Evolutionary conservation across 257 asterid genomes (phyloP).

Genomic region (Solanum virginianum): DNA sequence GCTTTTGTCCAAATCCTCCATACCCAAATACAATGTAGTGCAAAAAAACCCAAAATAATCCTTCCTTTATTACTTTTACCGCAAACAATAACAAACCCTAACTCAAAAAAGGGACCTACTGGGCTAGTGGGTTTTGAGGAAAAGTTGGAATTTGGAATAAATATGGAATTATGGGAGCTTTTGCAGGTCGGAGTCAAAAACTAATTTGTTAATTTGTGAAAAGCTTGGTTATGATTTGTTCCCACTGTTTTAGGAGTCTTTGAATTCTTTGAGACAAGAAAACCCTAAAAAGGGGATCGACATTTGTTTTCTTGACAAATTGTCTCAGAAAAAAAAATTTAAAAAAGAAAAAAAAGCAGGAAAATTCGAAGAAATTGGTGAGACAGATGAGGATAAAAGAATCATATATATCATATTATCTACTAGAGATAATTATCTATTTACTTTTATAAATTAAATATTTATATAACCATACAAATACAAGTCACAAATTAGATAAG

Average conservation of each 20-base stretch:
- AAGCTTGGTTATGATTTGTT: background rate
- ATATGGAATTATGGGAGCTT: background rate
- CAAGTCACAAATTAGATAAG: background rate
- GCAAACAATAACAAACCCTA: background rate
- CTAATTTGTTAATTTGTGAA: background rate
- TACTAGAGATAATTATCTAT: background rate
- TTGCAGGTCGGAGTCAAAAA: background rate
- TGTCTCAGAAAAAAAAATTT: background rate
- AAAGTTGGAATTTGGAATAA: background rate
- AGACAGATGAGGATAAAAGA: background rate
- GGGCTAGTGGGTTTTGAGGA: background rate
- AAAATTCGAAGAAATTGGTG: background rate
- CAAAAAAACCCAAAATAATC: background rate
- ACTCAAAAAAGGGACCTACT: background rate
- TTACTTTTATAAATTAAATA: background rate
- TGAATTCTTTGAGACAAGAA: background rate
- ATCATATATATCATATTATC: background rate
- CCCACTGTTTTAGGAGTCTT: background rate
- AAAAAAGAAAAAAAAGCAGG: background rate
- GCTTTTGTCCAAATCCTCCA: slow-evolving; percentile 65
- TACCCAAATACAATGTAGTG: background rate
- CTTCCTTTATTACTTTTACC: background rate
- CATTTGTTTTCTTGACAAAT: background rate
- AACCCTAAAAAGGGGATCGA: background rate
- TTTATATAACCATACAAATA: background rate